Evolutionary conservation across 1,139 yeast genomes (phyloP).

Genomic region (Saccharomyces hybrid): DNA sequence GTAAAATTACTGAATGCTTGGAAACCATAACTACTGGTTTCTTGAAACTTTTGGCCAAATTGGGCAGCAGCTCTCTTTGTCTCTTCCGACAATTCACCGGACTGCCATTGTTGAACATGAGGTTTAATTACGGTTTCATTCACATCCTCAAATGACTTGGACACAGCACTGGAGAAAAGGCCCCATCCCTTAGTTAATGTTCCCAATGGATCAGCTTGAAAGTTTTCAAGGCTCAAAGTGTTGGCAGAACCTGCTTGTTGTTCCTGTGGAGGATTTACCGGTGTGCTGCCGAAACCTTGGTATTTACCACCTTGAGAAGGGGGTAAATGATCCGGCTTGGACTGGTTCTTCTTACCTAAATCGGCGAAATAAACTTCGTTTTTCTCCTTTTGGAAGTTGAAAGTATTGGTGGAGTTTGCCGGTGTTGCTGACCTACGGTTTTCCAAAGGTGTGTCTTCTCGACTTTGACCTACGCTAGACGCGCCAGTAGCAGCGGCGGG

Average conservation of each 20-base stretch:
- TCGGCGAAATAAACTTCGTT: constrained; percentile 79
- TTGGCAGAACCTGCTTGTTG: constrained; percentile 27
- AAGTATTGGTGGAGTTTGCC: constrained; percentile 25
- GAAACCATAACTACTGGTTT: constrained; percentile 68
- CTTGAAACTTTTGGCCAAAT: constrained; percentile 90
- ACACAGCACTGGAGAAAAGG: constrained; percentile 72
- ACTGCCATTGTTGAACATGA: constrained; percentile 70
- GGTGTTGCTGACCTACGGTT: constrained; percentile 39
- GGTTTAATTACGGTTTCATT: constrained; percentile 87
- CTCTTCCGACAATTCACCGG: constrained; percentile 69
- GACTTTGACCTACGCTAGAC: constrained; percentile 14
- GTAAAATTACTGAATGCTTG: constrained; percentile 62
- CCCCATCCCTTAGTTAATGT: constrained; percentile 93
- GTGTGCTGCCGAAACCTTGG: constrained; percentile 84
- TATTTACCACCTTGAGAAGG: constrained; percentile 95
- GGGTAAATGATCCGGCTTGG: constrained; percentile 71
- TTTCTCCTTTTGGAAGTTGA: constrained; percentile 40
- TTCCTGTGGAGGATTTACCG: constrained; percentile 27
- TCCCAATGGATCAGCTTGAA: constrained; percentile 83
- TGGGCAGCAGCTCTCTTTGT: constrained; percentile 90
- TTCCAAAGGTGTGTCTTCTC: constrained; percentile 22
- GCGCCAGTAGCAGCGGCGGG: constrained; percentile 9
- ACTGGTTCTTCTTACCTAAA: constrained; percentile 64
- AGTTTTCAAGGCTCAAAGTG: constrained; percentile 60
- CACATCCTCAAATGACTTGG: constrained; percentile 78